A percentile compares a stretch with the other conserved stretches of the same genome.
These are phyloP conservation scores for Extremus antarcticus DNA, from an alignment of 495 filamentous ascomycete species.

Conservation along the genomic window DNA sequence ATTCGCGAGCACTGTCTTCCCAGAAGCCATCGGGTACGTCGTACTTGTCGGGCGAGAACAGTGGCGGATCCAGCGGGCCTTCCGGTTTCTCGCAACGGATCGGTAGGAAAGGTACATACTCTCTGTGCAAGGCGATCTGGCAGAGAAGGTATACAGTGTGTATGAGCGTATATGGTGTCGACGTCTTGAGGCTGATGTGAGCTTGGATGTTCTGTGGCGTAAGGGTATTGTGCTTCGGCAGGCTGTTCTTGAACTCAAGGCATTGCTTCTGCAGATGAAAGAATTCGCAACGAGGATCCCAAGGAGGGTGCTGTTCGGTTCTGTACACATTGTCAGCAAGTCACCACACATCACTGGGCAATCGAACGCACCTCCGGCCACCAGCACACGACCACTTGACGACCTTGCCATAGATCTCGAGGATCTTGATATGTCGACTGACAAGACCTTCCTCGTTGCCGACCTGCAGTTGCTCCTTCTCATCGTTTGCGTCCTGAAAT, in stretches of 20 bases:
- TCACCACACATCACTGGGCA: neutral
- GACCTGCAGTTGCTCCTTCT: slow-evolving; percentile 46
- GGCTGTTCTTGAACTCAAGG: slow-evolving; percentile 51
- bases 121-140: slow-evolving; percentile 66
- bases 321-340: slow-evolving; percentile 18
- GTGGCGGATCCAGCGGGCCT: slow-evolving; percentile 64
- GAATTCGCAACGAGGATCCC: slow-evolving; percentile 32
- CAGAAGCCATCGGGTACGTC: slow-evolving; percentile 52
- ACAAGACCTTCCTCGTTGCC: slow-evolving; percentile 58
- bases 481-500: slow-evolving; percentile 8
- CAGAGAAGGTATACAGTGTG: slow-evolving; percentile 71
- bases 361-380: slow-evolving; percentile 43
- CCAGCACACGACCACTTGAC: slow-evolving; percentile 66
- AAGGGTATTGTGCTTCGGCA: slow-evolving; percentile 61
- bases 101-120: slow-evolving; percentile 75
- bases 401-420: slow-evolving; percentile 69
- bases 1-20: slow-evolving; percentile 60
- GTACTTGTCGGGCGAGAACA: slow-evolving; percentile 46
- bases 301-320: slow-evolving; percentile 30
- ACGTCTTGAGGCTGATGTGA: slow-evolving; percentile 64
- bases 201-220: slow-evolving; percentile 66
- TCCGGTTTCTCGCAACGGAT: slow-evolving; percentile 54
- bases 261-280: slow-evolving; percentile 48
- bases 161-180: slow-evolving; percentile 64
- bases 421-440: slow-evolving; percentile 63